A percentile compares a stretch with the other conserved stretches of the same genome.
phyloP scores from a whole-genome alignment of 1,139 yeast species.

The Blastobotrys raffinosifermentans region DNA sequence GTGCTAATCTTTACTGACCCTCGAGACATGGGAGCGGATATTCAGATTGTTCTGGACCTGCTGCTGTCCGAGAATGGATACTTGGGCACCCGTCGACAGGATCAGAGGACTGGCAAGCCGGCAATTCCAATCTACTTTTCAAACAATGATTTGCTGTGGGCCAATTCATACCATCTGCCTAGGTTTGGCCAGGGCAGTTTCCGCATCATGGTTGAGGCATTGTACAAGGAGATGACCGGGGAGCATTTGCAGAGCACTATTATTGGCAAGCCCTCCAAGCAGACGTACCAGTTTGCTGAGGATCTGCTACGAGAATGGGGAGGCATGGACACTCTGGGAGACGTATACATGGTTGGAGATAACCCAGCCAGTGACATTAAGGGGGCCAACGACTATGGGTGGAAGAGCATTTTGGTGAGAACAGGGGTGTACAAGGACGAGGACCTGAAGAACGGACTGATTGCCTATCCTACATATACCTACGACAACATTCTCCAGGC shows the following conservation, averaged over 20 bases:
- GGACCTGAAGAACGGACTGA: slow-evolving; percentile 37
- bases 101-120: slow-evolving; percentile 41
- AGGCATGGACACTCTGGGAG: slow-evolving; percentile 21
- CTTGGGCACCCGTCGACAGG: slow-evolving; percentile 54
- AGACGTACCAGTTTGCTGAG: slow-evolving; percentile 83
- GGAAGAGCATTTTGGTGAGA: slow-evolving; percentile 77
- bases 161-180: slow-evolving; percentile 72
- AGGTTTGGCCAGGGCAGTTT: slow-evolving; percentile 94
- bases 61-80: slow-evolving; percentile 59
- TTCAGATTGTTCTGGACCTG: slow-evolving; percentile 71
- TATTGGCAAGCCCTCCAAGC: slow-evolving; percentile 77
- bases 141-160: slow-evolving; percentile 86
- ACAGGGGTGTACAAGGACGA: slow-evolving; percentile 83
- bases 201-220: slow-evolving; percentile 54
- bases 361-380: slow-evolving; percentile 88
- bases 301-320: slow-evolving; percentile 58
- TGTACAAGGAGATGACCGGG: slow-evolving; percentile 55
- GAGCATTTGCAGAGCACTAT: slow-evolving; percentile 49
- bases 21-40: slow-evolving; percentile 80
- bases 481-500: slow-evolving; percentile 37
- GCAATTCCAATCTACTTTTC: slow-evolving; percentile 77
- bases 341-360: slow-evolving; percentile 90
- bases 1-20: slow-evolving; percentile 87
- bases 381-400: slow-evolving; percentile 83
- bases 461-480: slow-evolving; percentile 31